A percentile compares a stretch with the other conserved stretches of the same genome.
These are phyloP conservation scores for Maudiozyma saulgeensis DNA, from an alignment of 805 yeast species.

Conservation along the genomic window DNA sequence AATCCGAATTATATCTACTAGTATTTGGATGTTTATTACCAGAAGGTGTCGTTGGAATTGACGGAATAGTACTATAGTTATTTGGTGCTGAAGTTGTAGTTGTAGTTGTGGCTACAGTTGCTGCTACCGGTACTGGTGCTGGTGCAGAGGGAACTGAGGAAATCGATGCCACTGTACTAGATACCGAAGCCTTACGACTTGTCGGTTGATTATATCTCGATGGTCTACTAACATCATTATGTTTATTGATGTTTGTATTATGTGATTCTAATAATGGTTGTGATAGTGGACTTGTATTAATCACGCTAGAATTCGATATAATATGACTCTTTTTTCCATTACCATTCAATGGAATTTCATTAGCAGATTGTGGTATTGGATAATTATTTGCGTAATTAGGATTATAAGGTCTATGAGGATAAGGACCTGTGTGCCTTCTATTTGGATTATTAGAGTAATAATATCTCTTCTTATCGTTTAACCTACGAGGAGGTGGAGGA, in stretches of 20 bases:
- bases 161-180: background rate
- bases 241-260: background rate
- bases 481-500: slow-evolving; percentile 12
- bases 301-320: background rate
- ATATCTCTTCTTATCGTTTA: slow-evolving; percentile 23
- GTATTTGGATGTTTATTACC: slow-evolving; percentile 8
- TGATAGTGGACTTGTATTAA: background rate
- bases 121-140: background rate
- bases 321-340: background rate
- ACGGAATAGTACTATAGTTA: slow-evolving; percentile 6
- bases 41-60: slow-evolving; percentile 5
- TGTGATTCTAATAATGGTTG: background rate
- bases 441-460: slow-evolving; percentile 22
- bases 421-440: slow-evolving; percentile 16
- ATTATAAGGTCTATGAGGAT: slow-evolving; percentile 9
- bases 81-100: background rate
- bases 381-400: background rate
- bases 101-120: background rate
- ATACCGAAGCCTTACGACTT: background rate
- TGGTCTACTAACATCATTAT: slow-evolving; percentile 8
- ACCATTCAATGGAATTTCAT: background rate
- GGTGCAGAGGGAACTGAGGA: background rate
- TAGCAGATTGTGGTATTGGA: background rate
- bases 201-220: slow-evolving; percentile 25
- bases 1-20: slow-evolving; percentile 24